Conservation (phyloP, 495 filamentous ascomycete genomes). For the Penicillium nucicola region DNA sequence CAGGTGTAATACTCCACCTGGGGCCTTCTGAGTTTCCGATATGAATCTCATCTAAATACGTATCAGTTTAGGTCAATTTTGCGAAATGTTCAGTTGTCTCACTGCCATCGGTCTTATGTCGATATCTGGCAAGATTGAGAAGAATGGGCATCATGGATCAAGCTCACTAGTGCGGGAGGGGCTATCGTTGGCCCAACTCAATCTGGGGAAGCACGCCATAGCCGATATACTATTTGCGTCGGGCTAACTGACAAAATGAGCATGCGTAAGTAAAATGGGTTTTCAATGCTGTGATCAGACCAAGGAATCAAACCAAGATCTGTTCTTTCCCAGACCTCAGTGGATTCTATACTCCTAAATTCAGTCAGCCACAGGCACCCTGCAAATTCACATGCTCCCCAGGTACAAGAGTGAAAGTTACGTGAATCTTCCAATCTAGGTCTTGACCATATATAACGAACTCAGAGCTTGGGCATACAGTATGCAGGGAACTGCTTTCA, state of each 20-base stretch:
- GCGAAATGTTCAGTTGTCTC: background rate
- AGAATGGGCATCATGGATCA: background rate
- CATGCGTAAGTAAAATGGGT: background rate
- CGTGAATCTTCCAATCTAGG: background rate
- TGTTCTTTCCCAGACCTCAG: background rate
- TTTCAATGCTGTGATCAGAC: slow-evolving; percentile 2
- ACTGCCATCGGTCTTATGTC: background rate
- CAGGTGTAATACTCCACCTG: background rate
- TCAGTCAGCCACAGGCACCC: slow-evolving; percentile 5
- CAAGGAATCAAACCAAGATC: background rate
- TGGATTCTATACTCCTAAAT: slow-evolving; percentile 3
- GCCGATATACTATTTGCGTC: background rate
- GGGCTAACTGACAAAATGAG: background rate
- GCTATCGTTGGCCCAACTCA: slow-evolving; percentile 4
- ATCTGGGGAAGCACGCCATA: background rate
- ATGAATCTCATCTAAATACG: background rate
- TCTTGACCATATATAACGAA: slow-evolving; percentile 1
- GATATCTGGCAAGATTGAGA: background rate
- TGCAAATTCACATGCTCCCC: background rate
- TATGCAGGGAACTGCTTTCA: slow-evolving; percentile 1
- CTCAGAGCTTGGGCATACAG: background rate
- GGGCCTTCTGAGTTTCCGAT: background rate
- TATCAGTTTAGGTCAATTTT: background rate
- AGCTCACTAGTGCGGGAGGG: background rate
- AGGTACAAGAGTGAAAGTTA: background rate